Evolutionary conservation across 805 yeast genomes (phyloP), one percentile per base, ranked within the genome.

Genomic region (Candida methanosorbosa): DNA sequence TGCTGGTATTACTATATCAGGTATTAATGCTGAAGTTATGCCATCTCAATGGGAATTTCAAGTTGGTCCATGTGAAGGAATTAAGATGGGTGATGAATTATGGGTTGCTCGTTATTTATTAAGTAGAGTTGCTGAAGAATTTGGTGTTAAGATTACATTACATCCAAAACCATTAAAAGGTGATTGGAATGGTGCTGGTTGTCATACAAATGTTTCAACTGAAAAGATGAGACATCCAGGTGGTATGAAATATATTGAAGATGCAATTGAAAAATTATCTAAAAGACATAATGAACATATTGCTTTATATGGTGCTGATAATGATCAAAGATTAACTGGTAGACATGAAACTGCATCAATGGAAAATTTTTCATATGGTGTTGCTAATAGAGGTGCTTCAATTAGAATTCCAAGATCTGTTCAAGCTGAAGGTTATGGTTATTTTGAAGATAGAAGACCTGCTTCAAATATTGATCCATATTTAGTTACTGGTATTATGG

Each of bases 41-140:
- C 98, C 98, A 41, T 87, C 97, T 41, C 98, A 90, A 75, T 90
- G 98, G 98, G 98, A 90, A 72, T 90, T 84, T 84, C 98, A 90
- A 75, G 97, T 90, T 49, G 98, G 98, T 55, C 97, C 98, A 47
- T 86, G 96, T 66, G 75, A 66, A 46, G 98, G 98, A 57, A 90
- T 92, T 61, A 63, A 66, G 50, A 90, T 90, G 97, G 97, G 97
- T 62, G 98, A 90, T 64, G 81, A 90, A 65, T 76, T 92, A 61
- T 90, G 97, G 90, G 75, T 88, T 58, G 92, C 96, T 41, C 81
- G 98, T 66, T 92, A 85, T 64, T 70, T 92, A 53, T 71, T 92
- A 58, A 78, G 77, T 68, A 81, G 97, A 68, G 92, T 87, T 36
- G 96, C 97, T 47, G 98, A 92, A 73, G 98, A 92, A 66, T 92